Evolutionary conservation across 352 stramenopile species (phyloP).

Genomic region (Globisporangium spiculum): DNA sequence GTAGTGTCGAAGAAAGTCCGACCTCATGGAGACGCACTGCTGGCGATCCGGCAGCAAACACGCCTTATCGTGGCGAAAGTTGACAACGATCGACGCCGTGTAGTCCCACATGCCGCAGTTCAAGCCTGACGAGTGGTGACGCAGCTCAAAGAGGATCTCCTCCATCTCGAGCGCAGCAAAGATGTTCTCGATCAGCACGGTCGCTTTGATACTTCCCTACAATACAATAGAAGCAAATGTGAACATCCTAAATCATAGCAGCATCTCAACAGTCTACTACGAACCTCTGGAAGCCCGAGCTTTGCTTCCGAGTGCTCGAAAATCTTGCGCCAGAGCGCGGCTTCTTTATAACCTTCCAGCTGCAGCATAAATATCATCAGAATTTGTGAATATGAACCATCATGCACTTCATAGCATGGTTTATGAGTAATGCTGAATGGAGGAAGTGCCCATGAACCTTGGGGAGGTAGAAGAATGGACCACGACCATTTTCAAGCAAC

Average conservation of each 20-base stretch:
- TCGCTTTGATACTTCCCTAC: slow-evolving; percentile 83
- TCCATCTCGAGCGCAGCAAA: slow-evolving; percentile 97
- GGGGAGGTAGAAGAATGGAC: slow-evolving; percentile 94
- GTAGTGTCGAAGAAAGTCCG: slow-evolving; percentile 79
- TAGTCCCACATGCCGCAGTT: slow-evolving; percentile 99
- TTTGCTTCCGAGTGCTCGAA: slow-evolving; percentile 90
- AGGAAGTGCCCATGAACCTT: slow-evolving; percentile 48
- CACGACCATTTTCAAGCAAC: slow-evolving; percentile 68
- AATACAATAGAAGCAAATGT: neutral
- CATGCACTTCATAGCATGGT: too few species aligned
- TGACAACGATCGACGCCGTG: slow-evolving; percentile 95
- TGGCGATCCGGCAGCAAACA: slow-evolving; percentile 92
- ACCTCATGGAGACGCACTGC: slow-evolving; percentile 71
- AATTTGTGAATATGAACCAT: neutral
- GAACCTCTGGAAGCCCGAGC: slow-evolving; percentile 80
- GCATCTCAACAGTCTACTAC: neutral
- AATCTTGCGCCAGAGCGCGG: slow-evolving; percentile 94
- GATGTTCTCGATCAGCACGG: slow-evolving; percentile 96
- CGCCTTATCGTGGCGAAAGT: slow-evolving; percentile 76
- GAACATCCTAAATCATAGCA: neutral
- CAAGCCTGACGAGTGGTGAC: slow-evolving; percentile 92
- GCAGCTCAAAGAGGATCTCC: slow-evolving; percentile 94
- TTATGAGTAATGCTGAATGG: neutral
- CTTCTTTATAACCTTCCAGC: slow-evolving; percentile 92
- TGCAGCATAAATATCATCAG: slow-evolving; percentile 12